Evolutionary conservation across 352 stramenopile species (phyloP).

Genomic region (Globisporangium rhizosaccharum): DNA sequence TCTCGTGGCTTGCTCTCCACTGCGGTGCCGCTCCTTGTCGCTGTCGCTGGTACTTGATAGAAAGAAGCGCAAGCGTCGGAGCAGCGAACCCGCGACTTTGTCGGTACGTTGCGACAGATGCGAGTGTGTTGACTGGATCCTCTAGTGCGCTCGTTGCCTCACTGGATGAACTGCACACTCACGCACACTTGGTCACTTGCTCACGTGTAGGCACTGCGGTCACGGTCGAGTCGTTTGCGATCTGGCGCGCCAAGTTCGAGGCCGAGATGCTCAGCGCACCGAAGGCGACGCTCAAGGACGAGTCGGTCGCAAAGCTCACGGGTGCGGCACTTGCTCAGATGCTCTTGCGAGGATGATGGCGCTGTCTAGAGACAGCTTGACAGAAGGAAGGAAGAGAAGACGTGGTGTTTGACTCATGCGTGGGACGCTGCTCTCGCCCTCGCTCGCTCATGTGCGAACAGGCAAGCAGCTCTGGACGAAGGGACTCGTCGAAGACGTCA

Average conservation of each 20-base stretch:
- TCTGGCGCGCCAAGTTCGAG: conserved; percentile 72
- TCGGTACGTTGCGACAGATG: conserved; percentile 3
- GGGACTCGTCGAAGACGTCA: conserved; percentile 69
- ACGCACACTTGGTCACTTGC: neutral
- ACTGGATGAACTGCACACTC: neutral
- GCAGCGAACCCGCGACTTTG: conserved; percentile 13
- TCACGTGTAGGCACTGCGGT: conserved; percentile 54
- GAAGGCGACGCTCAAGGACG: conserved; percentile 60
- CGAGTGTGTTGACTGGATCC: neutral
- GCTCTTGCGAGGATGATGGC: neutral
- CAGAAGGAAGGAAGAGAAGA: too few species aligned
- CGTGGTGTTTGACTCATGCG: too few species aligned
- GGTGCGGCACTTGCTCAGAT: conserved; percentile 17
- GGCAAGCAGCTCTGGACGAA: conserved; percentile 65
- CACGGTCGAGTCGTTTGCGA: conserved; percentile 68
- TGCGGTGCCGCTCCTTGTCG: neutral
- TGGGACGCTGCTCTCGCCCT: neutral
- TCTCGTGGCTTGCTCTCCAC: too few species aligned
- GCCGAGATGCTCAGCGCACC: conserved; percentile 41
- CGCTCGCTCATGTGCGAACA: conserved; percentile 2
- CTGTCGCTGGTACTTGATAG: neutral
- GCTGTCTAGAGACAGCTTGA: neutral
- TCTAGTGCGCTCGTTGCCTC: neutral
- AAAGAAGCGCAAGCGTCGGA: conserved; percentile 6
- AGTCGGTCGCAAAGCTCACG: conserved; percentile 68